These are phyloP conservation scores for Adiantum capillusveneris DNA, from an alignment of 75 land plant genomes.

Conservation along the genomic window DNA sequence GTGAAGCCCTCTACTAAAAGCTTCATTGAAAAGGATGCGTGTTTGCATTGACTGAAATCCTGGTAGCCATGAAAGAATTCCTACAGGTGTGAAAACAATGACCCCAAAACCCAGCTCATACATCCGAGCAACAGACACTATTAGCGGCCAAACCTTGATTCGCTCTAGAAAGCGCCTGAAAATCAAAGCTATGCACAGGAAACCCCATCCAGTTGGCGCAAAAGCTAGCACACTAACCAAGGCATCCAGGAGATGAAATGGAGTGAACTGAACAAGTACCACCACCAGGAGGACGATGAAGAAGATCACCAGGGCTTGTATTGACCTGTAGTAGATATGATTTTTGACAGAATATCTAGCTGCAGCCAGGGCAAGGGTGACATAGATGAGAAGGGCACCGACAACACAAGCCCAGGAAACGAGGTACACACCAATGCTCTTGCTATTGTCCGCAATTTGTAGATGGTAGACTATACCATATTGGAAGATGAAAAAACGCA, in stretches of 20 bases:
- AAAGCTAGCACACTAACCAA: constrained; percentile 73
- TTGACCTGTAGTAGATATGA: constrained; percentile 64
- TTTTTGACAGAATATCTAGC: constrained; percentile 61
- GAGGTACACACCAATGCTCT: constrained; percentile 67
- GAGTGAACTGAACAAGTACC: constrained; percentile 34
- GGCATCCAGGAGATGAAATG: constrained; percentile 37
- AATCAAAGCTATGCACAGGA: constrained; percentile 62
- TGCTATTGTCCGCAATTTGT: constrained; percentile 46
- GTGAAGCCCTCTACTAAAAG: constrained; percentile 88
- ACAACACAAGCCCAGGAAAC: constrained; percentile 73
- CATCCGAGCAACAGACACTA: constrained; percentile 64
- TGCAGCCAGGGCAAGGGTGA: constrained; percentile 42
- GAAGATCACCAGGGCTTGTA: constrained; percentile 52
- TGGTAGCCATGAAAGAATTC: constrained; percentile 90
- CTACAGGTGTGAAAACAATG: constrained; percentile 71
- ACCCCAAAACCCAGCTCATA: constrained; percentile 76
- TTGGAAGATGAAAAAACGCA: constrained; percentile 85
- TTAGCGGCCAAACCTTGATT: constrained; percentile 48
- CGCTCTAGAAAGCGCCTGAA: constrained; percentile 40
- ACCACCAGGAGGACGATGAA: constrained; percentile 37
- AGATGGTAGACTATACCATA: constrained; percentile 88
- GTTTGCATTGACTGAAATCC: constrained; percentile 95
- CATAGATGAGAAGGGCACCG: constrained; percentile 36
- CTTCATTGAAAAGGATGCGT: constrained; percentile 81
- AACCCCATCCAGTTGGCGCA: constrained; percentile 89